Percentiles rank a stretch among this genome's conserved stretches.
These are phyloP conservation scores for Aureobasidium sp. DNA, from an alignment of 2,329 filamentous ascomycete genomes.

Conservation along the genomic window DNA sequence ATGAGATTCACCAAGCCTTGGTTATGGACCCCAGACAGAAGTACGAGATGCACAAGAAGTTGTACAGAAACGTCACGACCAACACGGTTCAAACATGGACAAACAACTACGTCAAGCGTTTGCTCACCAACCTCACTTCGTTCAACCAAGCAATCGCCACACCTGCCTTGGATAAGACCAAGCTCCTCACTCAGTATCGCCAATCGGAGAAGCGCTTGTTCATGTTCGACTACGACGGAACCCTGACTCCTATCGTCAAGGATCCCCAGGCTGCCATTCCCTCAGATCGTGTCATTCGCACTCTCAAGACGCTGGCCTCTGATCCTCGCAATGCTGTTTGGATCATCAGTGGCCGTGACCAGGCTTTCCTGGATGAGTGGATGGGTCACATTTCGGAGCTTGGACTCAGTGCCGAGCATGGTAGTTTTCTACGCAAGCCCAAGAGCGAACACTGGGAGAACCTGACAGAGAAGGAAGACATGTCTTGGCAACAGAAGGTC, in stretches of 20 bases:
- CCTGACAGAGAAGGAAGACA: slow-evolving; percentile 75
- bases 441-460: slow-evolving; percentile 76
- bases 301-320: slow-evolving; percentile 68
- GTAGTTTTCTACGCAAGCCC: slow-evolving; percentile 86
- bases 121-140: slow-evolving; percentile 72
- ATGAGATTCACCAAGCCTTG: slow-evolving; percentile 73
- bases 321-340: slow-evolving; percentile 86
- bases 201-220: slow-evolving; percentile 72
- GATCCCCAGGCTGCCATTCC: slow-evolving; percentile 86
- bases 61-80: slow-evolving; percentile 77
- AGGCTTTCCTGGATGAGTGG: slow-evolving; percentile 82
- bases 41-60: slow-evolving; percentile 59
- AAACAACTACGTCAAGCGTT: slow-evolving; percentile 66
- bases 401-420: slow-evolving; percentile 94
- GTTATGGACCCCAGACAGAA: slow-evolving; percentile 65
- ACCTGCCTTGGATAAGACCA: slow-evolving; percentile 69
- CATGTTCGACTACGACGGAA: slow-evolving; percentile 99
- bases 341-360: slow-evolving; percentile 95
- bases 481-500: slow-evolving; percentile 87
- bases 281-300: slow-evolving; percentile 72
- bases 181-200: slow-evolving; percentile 67
- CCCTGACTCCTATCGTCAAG: slow-evolving; percentile 87
- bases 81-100: slow-evolving; percentile 87
- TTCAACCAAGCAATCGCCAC: slow-evolving; percentile 70
- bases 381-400: slow-evolving; percentile 84